phyloP scores from a whole-genome alignment of 768 basidiomycete species.

The Rhizopogon rudus region DNA sequence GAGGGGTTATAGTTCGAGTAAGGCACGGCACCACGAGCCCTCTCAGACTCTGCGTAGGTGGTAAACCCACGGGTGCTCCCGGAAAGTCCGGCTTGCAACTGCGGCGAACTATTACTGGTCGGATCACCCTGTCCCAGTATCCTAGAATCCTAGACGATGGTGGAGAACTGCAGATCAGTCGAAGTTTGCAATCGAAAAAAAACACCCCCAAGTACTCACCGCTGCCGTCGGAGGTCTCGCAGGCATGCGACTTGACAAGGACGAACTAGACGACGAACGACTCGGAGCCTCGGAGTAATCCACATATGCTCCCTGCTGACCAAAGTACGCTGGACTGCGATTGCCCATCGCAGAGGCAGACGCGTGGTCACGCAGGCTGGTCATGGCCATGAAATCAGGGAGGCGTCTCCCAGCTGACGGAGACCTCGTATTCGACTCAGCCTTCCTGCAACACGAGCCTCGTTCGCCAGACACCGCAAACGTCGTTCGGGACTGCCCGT shows the following conservation, averaged over 20 bases:
- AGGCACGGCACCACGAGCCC: conserved; percentile 16
- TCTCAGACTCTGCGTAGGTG: conserved; percentile 20
- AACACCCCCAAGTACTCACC: conserved; percentile 12
- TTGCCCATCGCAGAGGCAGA: conserved; percentile 17
- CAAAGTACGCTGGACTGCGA: conserved; percentile 16
- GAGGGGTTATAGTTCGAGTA: conserved; percentile 17
- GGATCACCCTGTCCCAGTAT: conserved; percentile 15
- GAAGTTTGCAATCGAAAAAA: neutral
- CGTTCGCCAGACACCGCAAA: conserved; percentile 33
- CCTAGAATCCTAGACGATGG: conserved; percentile 18
- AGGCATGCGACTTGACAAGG: conserved; percentile 27
- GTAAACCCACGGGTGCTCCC: conserved; percentile 6
- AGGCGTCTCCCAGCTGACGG: conserved; percentile 16
- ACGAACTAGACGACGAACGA: conserved; percentile 28
- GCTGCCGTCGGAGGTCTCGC: conserved; percentile 24
- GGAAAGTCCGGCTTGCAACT: conserved; percentile 8
- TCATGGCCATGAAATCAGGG: conserved; percentile 30
- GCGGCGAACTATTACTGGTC: conserved; percentile 15
- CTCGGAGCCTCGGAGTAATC: conserved; percentile 20
- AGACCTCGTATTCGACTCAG: conserved; percentile 7
- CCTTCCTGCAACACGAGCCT: conserved; percentile 13
- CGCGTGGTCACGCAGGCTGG: conserved; percentile 22
- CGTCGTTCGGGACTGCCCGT: conserved; percentile 16
- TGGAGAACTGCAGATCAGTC: neutral
- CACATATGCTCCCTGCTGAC: conserved; percentile 19